Base-by-base conservation (phyloP, 1,139 yeast genomes). In the Yamadazyma dendronema region DNA sequence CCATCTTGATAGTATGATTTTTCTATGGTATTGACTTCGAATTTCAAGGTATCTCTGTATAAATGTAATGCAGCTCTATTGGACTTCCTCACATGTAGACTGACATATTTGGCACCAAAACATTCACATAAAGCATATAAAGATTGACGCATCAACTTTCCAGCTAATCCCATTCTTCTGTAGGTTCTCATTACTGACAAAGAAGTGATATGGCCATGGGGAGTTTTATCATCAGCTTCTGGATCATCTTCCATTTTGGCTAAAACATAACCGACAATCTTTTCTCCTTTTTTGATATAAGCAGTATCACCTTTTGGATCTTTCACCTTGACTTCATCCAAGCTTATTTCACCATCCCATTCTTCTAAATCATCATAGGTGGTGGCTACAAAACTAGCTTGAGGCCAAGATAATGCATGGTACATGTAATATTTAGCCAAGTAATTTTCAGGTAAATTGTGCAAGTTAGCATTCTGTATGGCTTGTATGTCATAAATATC, bases 231-330 rank as follows among this genome's bases (percentile, higher is more conserved):
- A 29, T 72, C 78, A 2, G 83, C 79, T 15, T 81, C 86, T 28
- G 89, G 88, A 52, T 88, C 96, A 57, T 94, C 98, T 52, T 92
- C 96, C 96, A 92, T 87, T 59, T 92, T 92, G 2, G 96, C 96
- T 48, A 92, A 72, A 4, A 88, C 97, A 57, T 92, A 94, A 4
- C 98, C 98, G 26, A 92, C 95, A 33, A 92, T 74, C 49, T 87
- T 84, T 57, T 87, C 96, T 26, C 84, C 84, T 21, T 68, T 67
- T 13, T 65, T 69, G 37, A 81, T 75, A 54, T 83, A 83, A 15
- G 84, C 69, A 2, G 75, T 57, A 49, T 77, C 81, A 3, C 72
- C 74, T 46, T 76, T 76, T 4, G 71, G 67, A 39, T 77, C 77
- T 33, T 57, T 54, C 6, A 57, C 56, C 3, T 42, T 44, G 11